phyloP scores from a whole-genome alignment of 306 rosid species.

The Quercus bicolor region DNA sequence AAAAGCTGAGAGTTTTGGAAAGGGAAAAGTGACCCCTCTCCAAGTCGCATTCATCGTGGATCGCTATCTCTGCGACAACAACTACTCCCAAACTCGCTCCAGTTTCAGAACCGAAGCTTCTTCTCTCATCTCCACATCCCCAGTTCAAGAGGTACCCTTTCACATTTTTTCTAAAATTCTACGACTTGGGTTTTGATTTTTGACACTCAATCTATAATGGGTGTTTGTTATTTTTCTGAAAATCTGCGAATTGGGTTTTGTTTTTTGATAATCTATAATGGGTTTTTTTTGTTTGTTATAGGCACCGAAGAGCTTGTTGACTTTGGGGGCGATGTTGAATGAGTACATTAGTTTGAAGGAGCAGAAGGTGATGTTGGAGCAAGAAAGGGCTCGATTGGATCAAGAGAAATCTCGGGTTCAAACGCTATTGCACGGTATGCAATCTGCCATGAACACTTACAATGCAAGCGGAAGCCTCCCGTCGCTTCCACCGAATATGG shows the following conservation, averaged over 20 bases:
- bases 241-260: not conserved
- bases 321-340: constrained; percentile 53
- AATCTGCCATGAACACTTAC: constrained; percentile 47
- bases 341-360: constrained; percentile 75
- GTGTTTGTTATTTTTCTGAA: not conserved
- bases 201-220: not conserved
- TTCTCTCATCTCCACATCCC: constrained; percentile 57
- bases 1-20: constrained; percentile 36
- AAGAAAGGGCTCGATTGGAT: constrained; percentile 48
- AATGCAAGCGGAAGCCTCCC: constrained; percentile 32
- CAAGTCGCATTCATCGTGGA: constrained; percentile 90
- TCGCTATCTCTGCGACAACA: constrained; percentile 61
- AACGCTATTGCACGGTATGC: constrained; percentile 59
- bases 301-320: constrained; percentile 69
- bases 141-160: constrained; percentile 52
- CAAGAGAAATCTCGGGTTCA: constrained; percentile 64
- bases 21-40: constrained; percentile 59
- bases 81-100: constrained; percentile 50
- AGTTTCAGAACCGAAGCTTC: constrained; percentile 67
- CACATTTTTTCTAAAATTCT: not conserved
- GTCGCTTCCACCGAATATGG: not conserved
- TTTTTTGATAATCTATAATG: not conserved
- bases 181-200: not conserved
- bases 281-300: not conserved
- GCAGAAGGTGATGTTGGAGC: constrained; percentile 62